Base-by-base conservation (phyloP, 2,329 filamentous ascomycete genomes). In the Fusarium sambucinum region DNA sequence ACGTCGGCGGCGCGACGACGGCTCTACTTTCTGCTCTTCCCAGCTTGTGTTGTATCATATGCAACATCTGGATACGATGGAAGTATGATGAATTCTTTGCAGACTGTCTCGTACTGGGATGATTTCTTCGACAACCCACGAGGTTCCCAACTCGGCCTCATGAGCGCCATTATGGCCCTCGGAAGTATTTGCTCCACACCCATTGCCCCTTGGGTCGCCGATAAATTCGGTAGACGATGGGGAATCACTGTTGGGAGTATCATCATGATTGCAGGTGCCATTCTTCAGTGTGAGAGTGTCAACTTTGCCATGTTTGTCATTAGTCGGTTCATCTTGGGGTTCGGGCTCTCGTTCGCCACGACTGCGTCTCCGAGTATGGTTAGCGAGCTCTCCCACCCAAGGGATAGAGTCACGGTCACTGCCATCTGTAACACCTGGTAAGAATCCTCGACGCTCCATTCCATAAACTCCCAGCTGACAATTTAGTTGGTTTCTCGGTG, bases 301-400 rank as follows among this genome's bases (percentile, higher is more conserved):
- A 74, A 73, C 38, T 70, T 77, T 59, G 84, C 76, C 50, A 87
- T 87, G 85, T 88, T 86, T 69, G 80, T 87, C 35, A 77, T 84
- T 9, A 80, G 84, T 25, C 81, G 86, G 56, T 83, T 86, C 56
- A 73, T 87, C 16, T 78, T 88, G 11, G 86, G 86, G 3, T 84
- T 86, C 30, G 86, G 86, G 5, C 80, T 86, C 23, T 80, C 82
- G 0, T 85, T 85, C 64, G 82, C 80, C 35, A 86, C 85, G 41
- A 83, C 85, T 27, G 81, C 82, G 0, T 83, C 82, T 0, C 85
- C 85, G 2, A 79, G 81, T 6, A 73, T 87, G 60, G 81, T 87
- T 7, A 84, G 82, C 67, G 86, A 87, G 56, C 74, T 87, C 11
- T 82, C 80, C 1, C 82, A 86, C 66, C 85, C 85, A 1, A 86